Conservation (phyloP, 306 rosid species). For the Rosa lucieae region DNA sequence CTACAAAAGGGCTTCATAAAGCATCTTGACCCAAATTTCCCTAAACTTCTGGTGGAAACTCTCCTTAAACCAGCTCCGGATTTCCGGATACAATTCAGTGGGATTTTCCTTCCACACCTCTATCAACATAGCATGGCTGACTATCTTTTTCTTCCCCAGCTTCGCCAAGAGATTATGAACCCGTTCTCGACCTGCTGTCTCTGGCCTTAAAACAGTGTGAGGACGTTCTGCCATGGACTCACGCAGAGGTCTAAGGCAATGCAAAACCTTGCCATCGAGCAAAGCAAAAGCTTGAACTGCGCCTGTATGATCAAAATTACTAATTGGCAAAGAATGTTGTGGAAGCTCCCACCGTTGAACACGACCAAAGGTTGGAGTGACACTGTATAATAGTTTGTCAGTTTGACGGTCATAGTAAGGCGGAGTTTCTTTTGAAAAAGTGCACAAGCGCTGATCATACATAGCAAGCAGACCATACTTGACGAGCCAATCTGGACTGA, state of each 20-base stretch:
- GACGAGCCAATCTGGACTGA: conserved; percentile 73
- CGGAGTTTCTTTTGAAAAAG: conserved; percentile 56
- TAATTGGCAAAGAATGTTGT: conserved; percentile 45
- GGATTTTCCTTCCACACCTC: conserved; percentile 74
- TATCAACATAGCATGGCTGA: conserved; percentile 51
- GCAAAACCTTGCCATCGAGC: conserved; percentile 86
- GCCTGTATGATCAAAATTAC: conserved; percentile 18
- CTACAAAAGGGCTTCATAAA: not conserved
- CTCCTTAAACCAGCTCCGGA: conserved; percentile 74
- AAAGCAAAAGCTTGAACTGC: conserved; percentile 55
- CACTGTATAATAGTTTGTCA: conserved; percentile 62
- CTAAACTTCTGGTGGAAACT: conserved; percentile 47
- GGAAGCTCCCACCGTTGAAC: conserved; percentile 79
- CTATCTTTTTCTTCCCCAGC: conserved; percentile 15
- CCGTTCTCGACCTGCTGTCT: conserved; percentile 68
- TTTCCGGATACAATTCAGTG: conserved; percentile 54
- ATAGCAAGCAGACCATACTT: conserved; percentile 48
- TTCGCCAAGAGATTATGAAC: conserved; percentile 58
- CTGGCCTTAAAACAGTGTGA: conserved; percentile 61
- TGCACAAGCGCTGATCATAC: conserved; percentile 60
- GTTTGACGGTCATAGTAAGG: conserved; percentile 64
- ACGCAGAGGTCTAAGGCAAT: conserved; percentile 53
- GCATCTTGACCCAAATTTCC: not conserved
- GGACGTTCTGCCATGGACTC: conserved; percentile 74
- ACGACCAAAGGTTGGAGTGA: conserved; percentile 65